Base-by-base conservation (phyloP, 202 grass and related monocot genomes). In the Zoysia matrella region DNA sequence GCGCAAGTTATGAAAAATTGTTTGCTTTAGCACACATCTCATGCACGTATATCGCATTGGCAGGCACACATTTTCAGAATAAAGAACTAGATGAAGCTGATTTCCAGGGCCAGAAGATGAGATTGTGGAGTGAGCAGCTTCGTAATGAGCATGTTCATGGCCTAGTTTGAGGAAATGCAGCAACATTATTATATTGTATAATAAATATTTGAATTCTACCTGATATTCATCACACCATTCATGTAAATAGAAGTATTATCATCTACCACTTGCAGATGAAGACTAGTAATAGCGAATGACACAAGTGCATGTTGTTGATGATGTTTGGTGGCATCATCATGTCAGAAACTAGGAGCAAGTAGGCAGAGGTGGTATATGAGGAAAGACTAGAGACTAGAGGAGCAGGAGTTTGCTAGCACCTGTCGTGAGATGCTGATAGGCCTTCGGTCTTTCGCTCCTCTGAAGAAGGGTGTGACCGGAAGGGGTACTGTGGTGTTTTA, bases 221-320 rank as follows among this genome's bases (percentile, higher is more conserved):
- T 7, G 15, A 15, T 65, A 16, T 67, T 16, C 14, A 67, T 67
- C 39, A 18, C 47, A 53, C 41, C 30, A n/a, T 66, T n/a, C 60
- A 65, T 78, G 75, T 78, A 53, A 66, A 52, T 78, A 78, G 49
- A 39, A 41, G 22, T 72, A 52, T 40, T 14, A 53, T 52, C 51
- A 53, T 52, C 13, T 43, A 78, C 6, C 39, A 1, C 13, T 2
- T 30, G 22, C 22, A 30, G 22, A 30, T 6, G 51, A 4, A 16
- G n/a, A 36, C 18, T 58, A 58, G 15, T 58, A 18, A 18, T 58
- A n/a, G 4, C 4, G 14, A 55, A 15, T 58, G 55, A 58, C 15
- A 58, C 55, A 58, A 18, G n/a, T 7, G 14, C 6, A 15, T 58
- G 15, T 16, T 58, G 15, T 18, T 18, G 15, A 15, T 55, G 52